phyloP scores from a whole-genome alignment of 106 monocot species.

The Acanthochlamys bracteata region DNA sequence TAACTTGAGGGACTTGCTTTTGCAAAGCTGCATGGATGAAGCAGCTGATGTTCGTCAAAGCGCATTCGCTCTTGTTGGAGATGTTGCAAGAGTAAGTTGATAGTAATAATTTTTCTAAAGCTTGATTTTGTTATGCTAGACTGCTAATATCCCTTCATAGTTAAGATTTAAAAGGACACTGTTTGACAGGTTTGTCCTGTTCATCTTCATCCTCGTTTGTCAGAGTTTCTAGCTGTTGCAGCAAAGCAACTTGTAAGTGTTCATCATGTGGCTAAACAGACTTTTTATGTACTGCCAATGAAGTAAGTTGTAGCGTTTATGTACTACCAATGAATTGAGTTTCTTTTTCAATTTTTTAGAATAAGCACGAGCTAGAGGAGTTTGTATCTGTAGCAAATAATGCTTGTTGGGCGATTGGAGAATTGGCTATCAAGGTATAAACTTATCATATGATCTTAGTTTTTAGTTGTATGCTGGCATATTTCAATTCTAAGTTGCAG shows the following conservation, averaged over 20 bases:
- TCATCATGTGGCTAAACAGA: no score
- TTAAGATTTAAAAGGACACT: background rate
- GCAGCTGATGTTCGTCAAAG: constrained; percentile 88
- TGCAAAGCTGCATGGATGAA: constrained; percentile 95
- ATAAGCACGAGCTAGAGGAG: constrained; percentile 39
- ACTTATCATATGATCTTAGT: no score
- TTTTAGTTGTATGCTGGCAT: no score
- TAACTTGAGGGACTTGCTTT: constrained; percentile 81
- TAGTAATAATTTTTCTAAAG: background rate
- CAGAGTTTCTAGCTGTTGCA: constrained; percentile 75
- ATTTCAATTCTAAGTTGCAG: background rate
- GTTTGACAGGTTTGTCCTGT: constrained; percentile 81
- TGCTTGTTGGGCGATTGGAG: constrained; percentile 99
- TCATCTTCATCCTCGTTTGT: constrained; percentile 72
- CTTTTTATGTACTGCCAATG: no score
- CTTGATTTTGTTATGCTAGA: background rate
- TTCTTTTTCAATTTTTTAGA: constrained; percentile 27
- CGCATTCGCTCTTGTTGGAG: constrained; percentile 95
- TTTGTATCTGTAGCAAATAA: constrained; percentile 92
- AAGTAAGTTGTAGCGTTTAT: background rate
- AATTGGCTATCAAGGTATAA: constrained; percentile 84
- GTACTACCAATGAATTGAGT: background rate
- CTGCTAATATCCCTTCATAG: background rate
- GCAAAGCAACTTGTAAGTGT: constrained; percentile 79
- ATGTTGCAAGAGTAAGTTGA: constrained; percentile 81